A percentile compares a stretch with the other conserved stretches of the same genome.
phyloP scores from a whole-genome alignment of 148 eudicot genomes.

The Nepenthes mirabilis region DNA sequence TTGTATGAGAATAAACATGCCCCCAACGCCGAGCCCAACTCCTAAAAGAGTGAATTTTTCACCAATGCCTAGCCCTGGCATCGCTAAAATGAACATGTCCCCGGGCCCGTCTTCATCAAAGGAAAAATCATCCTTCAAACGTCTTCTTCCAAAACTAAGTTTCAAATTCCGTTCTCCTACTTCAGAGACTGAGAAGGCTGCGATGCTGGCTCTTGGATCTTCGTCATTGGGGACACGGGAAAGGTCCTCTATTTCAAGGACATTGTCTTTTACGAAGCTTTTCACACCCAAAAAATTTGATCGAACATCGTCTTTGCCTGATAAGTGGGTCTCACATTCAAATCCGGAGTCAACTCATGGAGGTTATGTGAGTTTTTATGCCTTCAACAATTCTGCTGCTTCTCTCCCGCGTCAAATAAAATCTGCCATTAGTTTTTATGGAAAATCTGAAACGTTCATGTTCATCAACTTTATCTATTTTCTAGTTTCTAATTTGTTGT shows the following conservation, averaged over 20 bases:
- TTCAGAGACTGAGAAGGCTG: conserved; percentile 67
- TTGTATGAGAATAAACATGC: conserved; percentile 44
- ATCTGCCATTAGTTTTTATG: no score
- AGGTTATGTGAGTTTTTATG: conserved; percentile 19
- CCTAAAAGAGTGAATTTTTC: conserved; percentile 55
- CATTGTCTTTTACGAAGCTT: conserved; percentile 52
- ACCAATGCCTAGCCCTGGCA: conserved; percentile 38
- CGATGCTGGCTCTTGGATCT: conserved; percentile 46
- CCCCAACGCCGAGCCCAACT: conserved; percentile 44
- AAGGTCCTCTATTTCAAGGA: conserved; percentile 32
- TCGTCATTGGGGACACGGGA: conserved; percentile 35
- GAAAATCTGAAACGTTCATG: no score
- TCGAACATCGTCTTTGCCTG: conserved; percentile 68
- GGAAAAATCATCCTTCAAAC: conserved; percentile 52
- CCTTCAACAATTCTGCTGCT: neutral
- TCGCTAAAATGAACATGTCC: conserved; percentile 12
- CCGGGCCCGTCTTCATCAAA: conserved; percentile 34
- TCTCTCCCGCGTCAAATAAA: no score
- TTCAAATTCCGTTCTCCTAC: conserved; percentile 51
- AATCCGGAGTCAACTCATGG: conserved; percentile 87
- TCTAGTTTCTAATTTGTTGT: no score
- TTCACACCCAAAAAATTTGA: conserved; percentile 49
- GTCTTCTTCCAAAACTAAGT: conserved; percentile 69
- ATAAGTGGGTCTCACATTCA: conserved; percentile 64
- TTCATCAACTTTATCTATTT: no score